These are phyloP conservation scores for Plenodomus lindquistii DNA, from an alignment of 2,329 filamentous ascomycete genomes.

Conservation along the genomic window DNA sequence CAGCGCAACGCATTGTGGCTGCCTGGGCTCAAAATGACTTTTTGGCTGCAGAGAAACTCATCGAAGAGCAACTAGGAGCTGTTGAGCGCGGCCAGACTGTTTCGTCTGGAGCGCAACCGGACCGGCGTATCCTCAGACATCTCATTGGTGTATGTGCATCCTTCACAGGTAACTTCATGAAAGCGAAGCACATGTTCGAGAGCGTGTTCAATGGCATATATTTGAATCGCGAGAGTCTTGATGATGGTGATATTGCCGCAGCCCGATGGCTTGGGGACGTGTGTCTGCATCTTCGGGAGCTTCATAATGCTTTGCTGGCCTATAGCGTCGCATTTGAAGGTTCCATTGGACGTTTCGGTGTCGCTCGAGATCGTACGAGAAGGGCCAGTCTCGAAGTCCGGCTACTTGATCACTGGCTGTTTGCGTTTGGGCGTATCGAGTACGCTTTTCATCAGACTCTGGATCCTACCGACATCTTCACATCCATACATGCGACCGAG, in stretches of 20 bases:
- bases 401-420: constrained; percentile 24
- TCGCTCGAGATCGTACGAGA: constrained; percentile 14
- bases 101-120: constrained; percentile 23
- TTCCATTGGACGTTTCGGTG: constrained; percentile 20
- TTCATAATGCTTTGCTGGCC: constrained; percentile 31
- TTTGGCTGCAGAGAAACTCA: constrained; percentile 14
- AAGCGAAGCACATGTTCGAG: constrained; percentile 36
- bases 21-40: constrained; percentile 29
- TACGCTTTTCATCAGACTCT: constrained; percentile 18
- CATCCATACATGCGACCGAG: constrained; percentile 20
- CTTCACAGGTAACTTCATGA: constrained; percentile 30
- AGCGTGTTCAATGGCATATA: constrained; percentile 30
- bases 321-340: constrained; percentile 36
- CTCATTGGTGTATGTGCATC: constrained; percentile 34
- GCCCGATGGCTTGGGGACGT: constrained; percentile 40
- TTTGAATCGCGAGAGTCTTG: constrained; percentile 20
- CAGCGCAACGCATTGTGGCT: constrained; percentile 20
- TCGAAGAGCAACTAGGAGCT: constrained; percentile 30
- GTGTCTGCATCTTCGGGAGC: constrained; percentile 34
- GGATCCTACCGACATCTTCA: constrained; percentile 31
- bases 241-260: constrained; percentile 40
- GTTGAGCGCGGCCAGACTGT: constrained; percentile 31
- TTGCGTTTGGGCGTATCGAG: constrained; percentile 18
- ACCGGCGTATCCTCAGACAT: constrained; percentile 30
- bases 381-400: constrained; percentile 24